Evolutionary conservation across 164 flowering plant genomes (phyloP).

Genomic region (Chimonanthus salicifolius): DNA sequence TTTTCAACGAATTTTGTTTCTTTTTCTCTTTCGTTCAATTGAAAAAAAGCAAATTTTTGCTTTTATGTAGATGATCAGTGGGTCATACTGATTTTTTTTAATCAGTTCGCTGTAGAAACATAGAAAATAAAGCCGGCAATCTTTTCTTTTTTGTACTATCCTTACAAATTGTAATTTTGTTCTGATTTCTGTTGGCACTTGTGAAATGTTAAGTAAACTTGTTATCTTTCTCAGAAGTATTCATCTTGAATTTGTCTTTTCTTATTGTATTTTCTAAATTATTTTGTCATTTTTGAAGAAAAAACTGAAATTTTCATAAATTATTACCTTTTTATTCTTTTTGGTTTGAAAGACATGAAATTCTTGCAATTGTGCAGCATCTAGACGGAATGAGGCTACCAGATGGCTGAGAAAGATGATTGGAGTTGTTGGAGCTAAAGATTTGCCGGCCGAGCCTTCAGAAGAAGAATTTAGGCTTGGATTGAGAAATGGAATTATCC

Average conservation of each 20-base stretch:
- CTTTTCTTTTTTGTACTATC: no score
- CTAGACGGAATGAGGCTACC: conserved; percentile 76
- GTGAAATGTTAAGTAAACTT: no score
- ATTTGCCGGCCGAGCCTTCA: conserved; percentile 85
- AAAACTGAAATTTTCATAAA: neutral
- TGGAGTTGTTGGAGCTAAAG: conserved; percentile 73
- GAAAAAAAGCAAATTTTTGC: neutral
- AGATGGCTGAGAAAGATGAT: conserved; percentile 77
- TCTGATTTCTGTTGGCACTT: neutral
- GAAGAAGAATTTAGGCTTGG: conserved; percentile 84
- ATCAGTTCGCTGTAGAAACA: no score
- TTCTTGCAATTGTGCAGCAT: conserved; percentile 32
- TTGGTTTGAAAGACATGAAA: neutral
- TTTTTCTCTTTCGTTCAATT: neutral
- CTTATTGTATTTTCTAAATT: neutral
- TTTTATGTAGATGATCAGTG: neutral
- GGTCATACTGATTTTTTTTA: no score
- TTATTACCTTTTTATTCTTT: neutral
- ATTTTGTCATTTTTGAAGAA: neutral
- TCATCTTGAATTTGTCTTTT: neutral
- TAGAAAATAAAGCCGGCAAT: no score
- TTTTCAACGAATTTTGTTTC: neutral
- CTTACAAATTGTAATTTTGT: no score
- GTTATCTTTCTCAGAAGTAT: no score
- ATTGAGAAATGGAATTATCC: conserved; percentile 76